Base-by-base conservation (phyloP, 805 yeast genomes). In the Wickerhamiella siamensis region DNA sequence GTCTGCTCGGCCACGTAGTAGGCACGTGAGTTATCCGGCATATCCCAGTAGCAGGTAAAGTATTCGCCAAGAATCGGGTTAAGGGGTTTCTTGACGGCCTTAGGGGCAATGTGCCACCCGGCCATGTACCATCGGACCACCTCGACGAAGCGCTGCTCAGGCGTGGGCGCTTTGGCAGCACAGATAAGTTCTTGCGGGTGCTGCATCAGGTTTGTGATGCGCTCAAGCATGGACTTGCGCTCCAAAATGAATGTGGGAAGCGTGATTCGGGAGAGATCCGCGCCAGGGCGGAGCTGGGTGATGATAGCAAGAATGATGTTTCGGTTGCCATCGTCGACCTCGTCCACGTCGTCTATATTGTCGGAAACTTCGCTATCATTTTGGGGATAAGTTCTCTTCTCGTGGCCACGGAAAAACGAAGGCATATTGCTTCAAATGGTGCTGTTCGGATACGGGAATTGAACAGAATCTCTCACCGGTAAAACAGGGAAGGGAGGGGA, bases 101-200 rank as follows among this genome's bases (percentile, higher is more conserved):
- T 88, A 22, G 97, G 98, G 1, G 96, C 91, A 58, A 91, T 91
- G 57, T 91, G 96, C 97, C 97, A 91, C 38, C 93, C 84, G 3
- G 95, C 74, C 60, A 91, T 68, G 59, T 91, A 91, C 95, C 95
- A 88, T 54, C 76, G 75, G 18, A 81, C 77, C 5, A 88, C 78
- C 35, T 72, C 64, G 5, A 83, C 55, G 52, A 91, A 87, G 44
- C 97, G 71, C 43, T 74, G 68, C 18, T 79, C 53, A 2, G 77
- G 75, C 48, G 81, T 82, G 2, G 59, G 57, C 2, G 71, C 63
- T 2, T 54, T 53, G 48, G 79, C 79, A 0, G 96, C 96, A 19
- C 72, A 70, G 5, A 84, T 56, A 33, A 87, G 60, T 26, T 86
- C 63, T 31, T 77, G 74, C 0, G 96, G 96, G 47, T 66, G 70